phyloP scores from a whole-genome alignment of 192 early-diverging fungal genomes.

The Backusella morwellensis region DNA sequence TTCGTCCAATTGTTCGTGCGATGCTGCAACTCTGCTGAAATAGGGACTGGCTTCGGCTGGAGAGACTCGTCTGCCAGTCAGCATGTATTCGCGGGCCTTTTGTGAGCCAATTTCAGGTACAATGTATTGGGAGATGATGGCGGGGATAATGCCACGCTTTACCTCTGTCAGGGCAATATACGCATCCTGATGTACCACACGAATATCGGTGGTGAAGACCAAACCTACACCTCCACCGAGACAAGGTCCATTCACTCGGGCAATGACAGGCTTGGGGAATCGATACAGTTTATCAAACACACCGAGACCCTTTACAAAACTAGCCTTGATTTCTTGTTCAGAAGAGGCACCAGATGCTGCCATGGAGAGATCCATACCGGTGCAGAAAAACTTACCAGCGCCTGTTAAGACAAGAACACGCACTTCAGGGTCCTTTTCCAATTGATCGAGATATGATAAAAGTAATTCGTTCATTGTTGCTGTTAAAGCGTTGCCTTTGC shows the following conservation, averaged over 20 bases:
- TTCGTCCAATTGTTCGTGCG: constrained; percentile 39
- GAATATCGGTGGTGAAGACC: constrained; percentile 54
- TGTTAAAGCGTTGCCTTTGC: constrained; percentile 54
- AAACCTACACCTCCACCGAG: constrained; percentile 63
- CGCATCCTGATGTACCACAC: constrained; percentile 39
- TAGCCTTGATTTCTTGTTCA: constrained; percentile 12
- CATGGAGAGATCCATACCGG: constrained; percentile 57
- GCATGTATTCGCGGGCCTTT: constrained; percentile 53
- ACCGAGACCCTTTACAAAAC: constrained; percentile 27
- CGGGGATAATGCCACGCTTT: constrained; percentile 59
- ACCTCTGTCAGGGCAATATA: constrained; percentile 62
- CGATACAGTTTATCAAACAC: constrained; percentile 45
- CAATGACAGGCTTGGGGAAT: constrained; percentile 53
- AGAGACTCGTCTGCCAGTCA: constrained; percentile 51
- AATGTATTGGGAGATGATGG: constrained; percentile 62
- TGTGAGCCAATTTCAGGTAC: constrained; percentile 54
- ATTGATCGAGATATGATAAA: constrained; percentile 35
- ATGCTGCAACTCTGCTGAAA: constrained; percentile 30
- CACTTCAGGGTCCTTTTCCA: constrained; percentile 43
- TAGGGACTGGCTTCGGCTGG: constrained; percentile 40
- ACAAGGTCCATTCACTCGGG: constrained; percentile 60
- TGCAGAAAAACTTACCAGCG: constrained; percentile 62
- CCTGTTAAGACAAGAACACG: constrained; percentile 59
- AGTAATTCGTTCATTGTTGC: constrained; percentile 43
- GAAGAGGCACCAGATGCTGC: constrained; percentile 11